These are phyloP conservation scores for Plasmodium gaboni DNA, from an alignment of 169 alveolate species.

Conservation along the genomic window DNA sequence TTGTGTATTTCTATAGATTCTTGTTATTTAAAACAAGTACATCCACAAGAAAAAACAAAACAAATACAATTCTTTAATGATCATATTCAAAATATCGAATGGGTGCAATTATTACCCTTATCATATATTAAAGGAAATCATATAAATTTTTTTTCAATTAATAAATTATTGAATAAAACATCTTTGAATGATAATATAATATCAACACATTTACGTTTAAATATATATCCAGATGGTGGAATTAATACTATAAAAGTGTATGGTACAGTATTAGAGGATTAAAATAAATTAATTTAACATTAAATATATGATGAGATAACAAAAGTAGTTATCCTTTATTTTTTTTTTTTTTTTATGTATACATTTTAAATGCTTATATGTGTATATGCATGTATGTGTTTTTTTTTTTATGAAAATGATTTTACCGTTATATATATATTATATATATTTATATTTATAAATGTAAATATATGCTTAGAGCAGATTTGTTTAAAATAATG, in stretches of 20 bases:
- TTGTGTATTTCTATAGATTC: constrained; percentile 65
- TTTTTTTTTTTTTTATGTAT: too few relatives aligned
- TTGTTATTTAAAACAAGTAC: constrained; percentile 63
- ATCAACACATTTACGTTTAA: constrained; percentile 72
- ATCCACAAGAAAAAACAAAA: constrained; percentile 53
- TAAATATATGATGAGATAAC: too few relatives aligned
- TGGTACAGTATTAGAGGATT: constrained; percentile 48
- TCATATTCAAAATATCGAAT: constrained; percentile 53
- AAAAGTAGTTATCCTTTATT: too few relatives aligned
- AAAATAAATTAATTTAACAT: background rate
- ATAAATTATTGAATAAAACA: background rate
- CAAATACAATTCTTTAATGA: constrained; percentile 61
- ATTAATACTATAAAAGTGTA: constrained; percentile 73
- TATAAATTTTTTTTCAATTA: constrained; percentile 55
- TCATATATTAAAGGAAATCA: constrained; percentile 76
- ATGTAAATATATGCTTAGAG: background rate
- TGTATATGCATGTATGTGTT: too few relatives aligned
- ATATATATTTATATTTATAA: too few relatives aligned
- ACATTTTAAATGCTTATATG: too few relatives aligned
- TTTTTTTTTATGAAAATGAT: too few relatives aligned
- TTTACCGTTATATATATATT: too few relatives aligned
- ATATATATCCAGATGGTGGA: constrained; percentile 77
- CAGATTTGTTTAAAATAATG: background rate
- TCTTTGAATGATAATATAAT: background rate
- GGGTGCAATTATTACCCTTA: constrained; percentile 67